A percentile compares a stretch with the other conserved stretches of the same genome.
phyloP scores from a whole-genome alignment of 2,329 filamentous ascomycete species.

The Penicillium sp. region DNA sequence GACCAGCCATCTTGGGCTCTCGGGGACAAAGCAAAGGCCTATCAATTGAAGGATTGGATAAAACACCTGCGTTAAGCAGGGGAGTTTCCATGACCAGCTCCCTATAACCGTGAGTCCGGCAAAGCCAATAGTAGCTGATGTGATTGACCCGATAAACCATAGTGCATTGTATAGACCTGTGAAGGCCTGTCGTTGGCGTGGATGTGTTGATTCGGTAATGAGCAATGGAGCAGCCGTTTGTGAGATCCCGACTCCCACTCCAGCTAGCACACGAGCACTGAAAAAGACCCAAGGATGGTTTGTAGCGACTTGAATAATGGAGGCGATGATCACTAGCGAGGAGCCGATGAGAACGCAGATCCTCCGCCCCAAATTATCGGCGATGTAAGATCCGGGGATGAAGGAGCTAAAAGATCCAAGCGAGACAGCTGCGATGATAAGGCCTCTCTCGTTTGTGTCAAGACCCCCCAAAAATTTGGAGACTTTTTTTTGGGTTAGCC shows the following conservation, averaged over 20 bases:
- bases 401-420: constrained; percentile 22
- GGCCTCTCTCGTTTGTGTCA: constrained; percentile 15
- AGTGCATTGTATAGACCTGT: constrained; percentile 33
- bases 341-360: constrained; percentile 46
- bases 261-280: constrained; percentile 31
- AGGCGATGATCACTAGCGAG: constrained; percentile 26
- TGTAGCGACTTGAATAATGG: constrained; percentile 25
- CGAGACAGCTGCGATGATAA: constrained; percentile 25
- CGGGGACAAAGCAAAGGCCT: constrained; percentile 56
- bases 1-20: constrained; percentile 63
- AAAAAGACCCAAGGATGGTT: constrained; percentile 26
- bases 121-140: constrained; percentile 18
- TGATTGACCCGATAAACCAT: constrained; percentile 25
- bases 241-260: constrained; percentile 39
- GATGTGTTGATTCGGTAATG: constrained; percentile 32
- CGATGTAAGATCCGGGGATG: constrained; percentile 23
- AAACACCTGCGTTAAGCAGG: constrained; percentile 54
- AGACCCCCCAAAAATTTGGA: constrained; percentile 14
- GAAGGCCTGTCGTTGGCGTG: constrained; percentile 28
- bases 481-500: constrained; percentile 13
- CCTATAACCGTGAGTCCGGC: constrained; percentile 15
- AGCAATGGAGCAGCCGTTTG: constrained; percentile 30
- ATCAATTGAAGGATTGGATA: constrained; percentile 49
- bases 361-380: constrained; percentile 47
- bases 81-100: constrained; percentile 55